Evolutionary conservation across 208 protist genomes (phyloP).

Genomic region (Trypanosoma cruzi): DNA sequence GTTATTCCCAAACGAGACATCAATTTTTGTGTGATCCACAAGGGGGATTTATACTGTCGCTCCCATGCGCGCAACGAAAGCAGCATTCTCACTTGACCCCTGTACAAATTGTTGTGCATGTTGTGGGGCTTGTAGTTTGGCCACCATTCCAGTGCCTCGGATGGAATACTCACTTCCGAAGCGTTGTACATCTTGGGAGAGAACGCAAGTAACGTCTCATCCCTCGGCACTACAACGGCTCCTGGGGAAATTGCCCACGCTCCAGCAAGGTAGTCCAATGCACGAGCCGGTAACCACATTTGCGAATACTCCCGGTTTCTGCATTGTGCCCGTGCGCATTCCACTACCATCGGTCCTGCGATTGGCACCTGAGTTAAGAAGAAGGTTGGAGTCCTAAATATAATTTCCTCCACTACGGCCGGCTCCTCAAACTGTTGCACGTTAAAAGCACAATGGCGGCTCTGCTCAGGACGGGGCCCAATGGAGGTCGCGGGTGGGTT

Average conservation of each 20-base stretch:
- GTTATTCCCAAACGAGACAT: conserved; percentile 1
- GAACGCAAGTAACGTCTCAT: not conserved
- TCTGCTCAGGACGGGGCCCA: not conserved
- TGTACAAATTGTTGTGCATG: conserved; percentile 32
- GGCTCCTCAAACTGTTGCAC: conserved; percentile 68
- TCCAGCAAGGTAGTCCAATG: conserved; percentile 14
- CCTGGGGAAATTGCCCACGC: conserved; percentile 18
- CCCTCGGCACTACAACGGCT: conserved; percentile 14
- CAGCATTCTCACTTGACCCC: conserved; percentile 35
- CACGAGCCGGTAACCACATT: conserved; percentile 16
- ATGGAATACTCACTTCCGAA: conserved; percentile 40
- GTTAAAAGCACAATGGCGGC: conserved; percentile 69
- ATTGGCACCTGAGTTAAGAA: conserved; percentile 45
- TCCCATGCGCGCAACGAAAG: conserved; percentile 67
- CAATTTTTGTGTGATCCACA: conserved; percentile 39
- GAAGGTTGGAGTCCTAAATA: conserved; percentile 38
- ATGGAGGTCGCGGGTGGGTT: not conserved
- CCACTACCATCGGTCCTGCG: conserved; percentile 16
- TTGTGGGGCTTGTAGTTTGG: conserved; percentile 54
- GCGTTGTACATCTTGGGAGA: conserved; percentile 36
- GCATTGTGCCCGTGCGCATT: conserved; percentile 61
- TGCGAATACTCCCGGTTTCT: conserved; percentile 4
- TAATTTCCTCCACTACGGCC: conserved; percentile 38
- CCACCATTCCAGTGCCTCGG: conserved; percentile 34
- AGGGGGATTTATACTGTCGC: conserved; percentile 38